Conservation (phyloP, 1,284 basidiomycete genomes). For the Fomitopsis palustris region DNA sequence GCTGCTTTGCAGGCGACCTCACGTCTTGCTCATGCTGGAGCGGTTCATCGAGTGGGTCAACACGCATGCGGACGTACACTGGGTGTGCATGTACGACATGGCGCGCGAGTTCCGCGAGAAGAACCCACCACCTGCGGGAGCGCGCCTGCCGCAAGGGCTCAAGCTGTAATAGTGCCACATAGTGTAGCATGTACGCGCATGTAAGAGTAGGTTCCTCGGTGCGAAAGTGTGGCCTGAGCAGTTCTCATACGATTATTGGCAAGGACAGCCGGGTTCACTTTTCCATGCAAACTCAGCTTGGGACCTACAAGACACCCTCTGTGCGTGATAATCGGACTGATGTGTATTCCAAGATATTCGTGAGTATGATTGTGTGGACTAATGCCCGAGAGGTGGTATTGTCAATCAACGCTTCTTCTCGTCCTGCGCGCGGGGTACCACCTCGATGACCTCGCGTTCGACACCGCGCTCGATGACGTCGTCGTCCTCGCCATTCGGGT, state of each 20-base stretch:
- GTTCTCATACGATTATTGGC: too few species aligned
- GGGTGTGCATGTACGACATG: slow-evolving; percentile 55
- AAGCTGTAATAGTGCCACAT: neutral
- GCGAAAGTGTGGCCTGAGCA: too few species aligned
- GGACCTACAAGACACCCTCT: too few species aligned
- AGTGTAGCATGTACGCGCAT: too few species aligned
- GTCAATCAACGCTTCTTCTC: neutral
- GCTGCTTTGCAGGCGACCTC: slow-evolving; percentile 33
- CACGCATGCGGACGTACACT: slow-evolving; percentile 62
- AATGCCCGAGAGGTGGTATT: too few species aligned
- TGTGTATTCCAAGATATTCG: too few species aligned
- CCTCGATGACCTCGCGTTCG: slow-evolving; percentile 25
- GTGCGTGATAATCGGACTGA: too few species aligned
- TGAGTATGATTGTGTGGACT: too few species aligned
- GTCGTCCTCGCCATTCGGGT: slow-evolving; percentile 29
- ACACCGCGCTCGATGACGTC: slow-evolving; percentile 3
- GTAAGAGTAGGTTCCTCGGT: too few species aligned
- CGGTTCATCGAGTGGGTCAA: slow-evolving; percentile 80
- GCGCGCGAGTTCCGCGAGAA: slow-evolving; percentile 44
- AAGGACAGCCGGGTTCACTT: too few species aligned
- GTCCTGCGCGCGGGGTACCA: neutral
- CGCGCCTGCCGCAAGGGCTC: slow-evolving; percentile 39
- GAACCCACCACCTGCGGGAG: slow-evolving; percentile 25
- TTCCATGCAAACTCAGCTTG: too few species aligned
- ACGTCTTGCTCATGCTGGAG: slow-evolving; percentile 76